Evolutionary conservation across 257 asterid species (phyloP).

Genomic region (Hygrophila difformis): DNA sequence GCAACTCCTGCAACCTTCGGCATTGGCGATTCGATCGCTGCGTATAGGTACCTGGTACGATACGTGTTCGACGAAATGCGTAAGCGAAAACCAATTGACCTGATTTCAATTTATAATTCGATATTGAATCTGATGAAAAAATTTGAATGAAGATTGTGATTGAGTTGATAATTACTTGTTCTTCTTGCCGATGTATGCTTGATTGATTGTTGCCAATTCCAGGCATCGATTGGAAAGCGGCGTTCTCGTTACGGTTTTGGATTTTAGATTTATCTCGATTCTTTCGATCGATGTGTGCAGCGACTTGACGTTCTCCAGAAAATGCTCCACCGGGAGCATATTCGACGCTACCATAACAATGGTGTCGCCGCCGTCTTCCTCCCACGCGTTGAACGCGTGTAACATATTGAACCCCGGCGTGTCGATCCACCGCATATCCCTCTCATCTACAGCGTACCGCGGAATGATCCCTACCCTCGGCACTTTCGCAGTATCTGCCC

Average conservation of each 20-base stretch:
- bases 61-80: too few relatives aligned
- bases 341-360: conserved; percentile 45
- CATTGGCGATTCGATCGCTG: not conserved
- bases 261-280: conserved; percentile 28
- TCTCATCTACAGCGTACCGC: conserved; percentile 35
- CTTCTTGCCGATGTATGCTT: conserved; percentile 32
- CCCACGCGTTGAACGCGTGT: conserved; percentile 56
- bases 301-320: conserved; percentile 28
- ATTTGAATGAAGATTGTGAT: too few relatives aligned
- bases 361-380: conserved; percentile 42
- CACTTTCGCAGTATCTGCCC: conserved; percentile 21
- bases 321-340: conserved; percentile 24
- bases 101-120: too few relatives aligned
- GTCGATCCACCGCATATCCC: conserved; percentile 42
- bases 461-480: conserved; percentile 46
- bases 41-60: conserved; percentile 14
- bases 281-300: conserved; percentile 27
- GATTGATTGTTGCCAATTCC: conserved; percentile 47
- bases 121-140: too few relatives aligned
- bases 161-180: conserved; percentile 19
- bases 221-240: conserved; percentile 25
- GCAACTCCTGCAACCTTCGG: conserved; percentile 16
- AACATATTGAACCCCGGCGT: conserved; percentile 36
- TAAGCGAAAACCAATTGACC: too few relatives aligned
- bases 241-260: conserved; percentile 25